These are phyloP conservation scores for Pichia sp. DNA, from an alignment of 1,139 yeast species.

Conservation along the genomic window DNA sequence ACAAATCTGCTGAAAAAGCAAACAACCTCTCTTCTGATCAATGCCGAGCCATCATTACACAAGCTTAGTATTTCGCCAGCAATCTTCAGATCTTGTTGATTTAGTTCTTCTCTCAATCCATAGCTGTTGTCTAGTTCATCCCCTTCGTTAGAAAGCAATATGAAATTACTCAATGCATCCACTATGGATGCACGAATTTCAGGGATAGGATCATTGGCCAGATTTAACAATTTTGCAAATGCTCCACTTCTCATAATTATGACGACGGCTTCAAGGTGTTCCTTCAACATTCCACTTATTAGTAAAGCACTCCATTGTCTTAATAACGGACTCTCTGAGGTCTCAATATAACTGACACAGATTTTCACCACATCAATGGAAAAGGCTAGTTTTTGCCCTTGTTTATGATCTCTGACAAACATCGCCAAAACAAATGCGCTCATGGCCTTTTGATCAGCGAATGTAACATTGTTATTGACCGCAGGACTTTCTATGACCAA, in stretches of 20 bases:
- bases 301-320: constrained; percentile 90
- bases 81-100: constrained; percentile 50
- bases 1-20: constrained; percentile 75
- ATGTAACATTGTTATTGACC: constrained; percentile 24
- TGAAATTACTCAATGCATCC: constrained; percentile 65
- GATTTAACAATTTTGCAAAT: constrained; percentile 49
- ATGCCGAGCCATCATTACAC: constrained; percentile 81
- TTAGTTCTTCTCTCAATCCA: constrained; percentile 37
- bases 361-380: constrained; percentile 69
- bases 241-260: constrained; percentile 65
- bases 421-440: constrained; percentile 85
- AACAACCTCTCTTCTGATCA: constrained; percentile 82
- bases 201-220: constrained; percentile 85
- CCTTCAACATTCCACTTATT: constrained; percentile 71
- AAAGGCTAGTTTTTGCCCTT: constrained; percentile 78
- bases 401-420: constrained; percentile 73
- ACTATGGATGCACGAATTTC: constrained; percentile 88
- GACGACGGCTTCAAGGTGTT: constrained; percentile 72
- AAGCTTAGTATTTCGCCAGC: constrained; percentile 46
- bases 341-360: constrained; percentile 60
- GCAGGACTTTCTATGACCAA: constrained; percentile 32
- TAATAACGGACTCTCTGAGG: constrained; percentile 76
- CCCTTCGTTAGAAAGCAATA: constrained; percentile 43
- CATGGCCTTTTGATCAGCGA: constrained; percentile 89
- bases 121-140: constrained; percentile 24